phyloP scores from a whole-genome alignment of 495 filamentous ascomycete species.

The Aspergillus conjunctus region DNA sequence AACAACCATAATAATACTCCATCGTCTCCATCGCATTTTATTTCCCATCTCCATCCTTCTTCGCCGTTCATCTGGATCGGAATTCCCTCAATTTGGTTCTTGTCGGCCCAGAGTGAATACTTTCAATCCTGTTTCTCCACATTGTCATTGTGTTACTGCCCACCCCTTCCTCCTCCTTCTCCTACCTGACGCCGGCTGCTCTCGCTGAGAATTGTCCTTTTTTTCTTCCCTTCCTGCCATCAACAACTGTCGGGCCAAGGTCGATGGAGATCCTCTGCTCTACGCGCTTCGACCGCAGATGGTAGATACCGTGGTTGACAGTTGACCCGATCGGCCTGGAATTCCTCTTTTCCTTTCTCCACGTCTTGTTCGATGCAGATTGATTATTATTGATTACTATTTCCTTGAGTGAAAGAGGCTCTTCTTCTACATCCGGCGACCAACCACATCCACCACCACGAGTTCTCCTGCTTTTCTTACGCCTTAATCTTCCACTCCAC shows the following conservation, averaged over 20 bases:
- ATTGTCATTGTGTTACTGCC: not conserved
- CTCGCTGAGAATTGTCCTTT: not conserved
- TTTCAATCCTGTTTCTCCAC: not conserved
- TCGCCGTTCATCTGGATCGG: not conserved
- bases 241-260: conserved; percentile 18
- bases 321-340: conserved; percentile 5
- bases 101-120: not conserved
- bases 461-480: not conserved
- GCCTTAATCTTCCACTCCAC: too few species aligned
- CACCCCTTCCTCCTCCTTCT: conserved; percentile 7
- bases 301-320: conserved; percentile 1
- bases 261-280: conserved; percentile 17
- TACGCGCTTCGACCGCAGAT: conserved; percentile 14
- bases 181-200: not conserved
- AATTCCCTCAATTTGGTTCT: not conserved
- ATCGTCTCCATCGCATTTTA: conserved; percentile 8
- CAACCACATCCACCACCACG: not conserved
- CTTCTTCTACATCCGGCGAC: conserved; percentile 8
- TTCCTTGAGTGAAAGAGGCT: not conserved
- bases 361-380: not conserved
- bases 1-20: conserved; percentile 2
- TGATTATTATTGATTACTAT: not conserved
- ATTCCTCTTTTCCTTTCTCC: not conserved
- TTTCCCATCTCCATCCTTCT: not conserved
- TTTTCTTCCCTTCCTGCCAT: conserved; percentile 13